These are phyloP conservation scores for Ilex asprella DNA, from an alignment of 257 asterid genomes.

Conservation along the genomic window DNA sequence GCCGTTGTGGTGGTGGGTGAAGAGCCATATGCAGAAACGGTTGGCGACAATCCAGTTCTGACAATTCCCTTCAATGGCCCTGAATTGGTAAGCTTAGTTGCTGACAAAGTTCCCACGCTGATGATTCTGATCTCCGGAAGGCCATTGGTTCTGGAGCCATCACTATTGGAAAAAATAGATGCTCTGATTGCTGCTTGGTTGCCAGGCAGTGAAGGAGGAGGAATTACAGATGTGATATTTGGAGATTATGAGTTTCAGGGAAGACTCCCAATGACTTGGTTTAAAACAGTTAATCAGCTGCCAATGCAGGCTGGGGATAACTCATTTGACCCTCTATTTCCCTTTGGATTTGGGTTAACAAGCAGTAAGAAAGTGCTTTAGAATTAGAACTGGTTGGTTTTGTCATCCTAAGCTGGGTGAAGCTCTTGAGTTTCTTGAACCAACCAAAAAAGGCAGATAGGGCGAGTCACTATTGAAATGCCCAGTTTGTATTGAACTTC, in stretches of 20 bases:
- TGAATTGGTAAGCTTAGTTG: constrained; percentile 36
- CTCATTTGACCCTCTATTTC: constrained; percentile 56
- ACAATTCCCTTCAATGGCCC: constrained; percentile 53
- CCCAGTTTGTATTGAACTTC: too few species aligned
- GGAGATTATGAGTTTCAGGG: constrained; percentile 77
- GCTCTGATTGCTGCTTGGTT: constrained; percentile 85
- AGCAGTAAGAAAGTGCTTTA: constrained; percentile 4
- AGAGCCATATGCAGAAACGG: constrained; percentile 63
- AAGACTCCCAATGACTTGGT: constrained; percentile 67
- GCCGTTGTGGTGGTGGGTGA: constrained; percentile 84
- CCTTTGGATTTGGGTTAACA: constrained; percentile 66
- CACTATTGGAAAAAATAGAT: constrained; percentile 44
- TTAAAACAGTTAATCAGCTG: constrained; percentile 51
- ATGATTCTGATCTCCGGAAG: constrained; percentile 65
- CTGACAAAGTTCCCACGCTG: constrained; percentile 53
- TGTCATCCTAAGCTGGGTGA: too few species aligned
- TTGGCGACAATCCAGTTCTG: constrained; percentile 62
- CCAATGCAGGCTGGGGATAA: constrained; percentile 50
- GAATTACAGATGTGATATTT: constrained; percentile 62
- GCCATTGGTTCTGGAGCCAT: constrained; percentile 58
- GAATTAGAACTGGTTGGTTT: too few species aligned
- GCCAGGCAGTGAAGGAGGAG: constrained; percentile 79
- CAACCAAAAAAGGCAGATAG: too few species aligned
- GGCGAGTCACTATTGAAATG: too few species aligned
- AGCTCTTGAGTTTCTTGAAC: too few species aligned